Conservation (phyloP, 2,329 filamentous ascomycete genomes). For the Malbranchea cinnamomea region DNA sequence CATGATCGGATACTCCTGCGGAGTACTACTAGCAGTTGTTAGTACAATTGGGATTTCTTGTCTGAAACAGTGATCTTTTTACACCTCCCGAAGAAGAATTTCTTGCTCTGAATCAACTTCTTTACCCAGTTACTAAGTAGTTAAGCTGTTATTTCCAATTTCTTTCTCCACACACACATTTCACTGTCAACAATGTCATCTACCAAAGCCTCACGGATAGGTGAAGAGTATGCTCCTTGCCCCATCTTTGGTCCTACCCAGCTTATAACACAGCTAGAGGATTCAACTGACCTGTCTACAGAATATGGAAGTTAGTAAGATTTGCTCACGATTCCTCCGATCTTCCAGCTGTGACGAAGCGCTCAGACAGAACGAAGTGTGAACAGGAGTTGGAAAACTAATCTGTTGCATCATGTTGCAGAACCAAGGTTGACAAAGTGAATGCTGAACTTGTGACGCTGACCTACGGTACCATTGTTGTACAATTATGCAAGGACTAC, state of each 20-base stretch:
- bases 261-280: background rate
- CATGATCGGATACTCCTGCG: too few species aligned
- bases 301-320: constrained; percentile 76
- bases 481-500: constrained; percentile 91
- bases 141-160: too few species aligned
- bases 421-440: constrained; percentile 91
- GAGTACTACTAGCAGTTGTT: too few species aligned
- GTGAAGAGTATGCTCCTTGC: constrained; percentile 51
- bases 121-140: too few species aligned
- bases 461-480: constrained; percentile 94
- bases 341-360: background rate
- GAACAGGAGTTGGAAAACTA: too few species aligned
- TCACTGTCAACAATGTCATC: too few species aligned
- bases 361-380: too few species aligned
- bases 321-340: background rate
- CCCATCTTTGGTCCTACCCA: constrained; percentile 1
- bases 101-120: too few species aligned
- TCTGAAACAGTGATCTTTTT: too few species aligned
- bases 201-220: constrained; percentile 52
- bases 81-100: too few species aligned
- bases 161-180: too few species aligned
- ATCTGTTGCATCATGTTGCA: constrained; percentile 27
- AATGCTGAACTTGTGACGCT: constrained; percentile 94
- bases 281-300: constrained; percentile 21
- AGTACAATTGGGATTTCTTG: too few species aligned